Evolutionary conservation across 768 basidiomycete genomes (phyloP).

Genomic region (Psilocybe cubensis): DNA sequence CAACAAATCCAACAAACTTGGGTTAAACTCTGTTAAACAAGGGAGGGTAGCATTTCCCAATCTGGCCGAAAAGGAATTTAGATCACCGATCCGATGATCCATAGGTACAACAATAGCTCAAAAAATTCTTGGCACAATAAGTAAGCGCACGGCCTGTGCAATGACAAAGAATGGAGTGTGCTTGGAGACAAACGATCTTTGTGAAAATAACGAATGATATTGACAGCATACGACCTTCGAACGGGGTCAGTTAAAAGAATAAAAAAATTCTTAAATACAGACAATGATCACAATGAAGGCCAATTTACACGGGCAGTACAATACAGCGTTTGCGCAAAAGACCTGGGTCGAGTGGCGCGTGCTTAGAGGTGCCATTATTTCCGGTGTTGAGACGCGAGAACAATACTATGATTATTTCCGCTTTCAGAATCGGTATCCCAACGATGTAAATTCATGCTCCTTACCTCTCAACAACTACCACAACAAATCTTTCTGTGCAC

Average conservation of each 20-base stretch:
- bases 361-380: neutral
- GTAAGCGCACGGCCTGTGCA: neutral
- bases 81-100: neutral
- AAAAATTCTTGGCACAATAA: neutral
- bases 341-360: neutral
- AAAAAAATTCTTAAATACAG: no score
- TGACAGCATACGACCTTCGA: neutral
- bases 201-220: neutral
- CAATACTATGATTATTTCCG: neutral
- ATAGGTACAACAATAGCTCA: neutral
- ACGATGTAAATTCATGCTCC: neutral
- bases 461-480: neutral
- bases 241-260: neutral
- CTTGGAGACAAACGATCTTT: neutral
- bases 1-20: neutral
- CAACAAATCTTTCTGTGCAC: neutral
- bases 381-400: neutral
- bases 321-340: neutral
- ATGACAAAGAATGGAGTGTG: neutral
- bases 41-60: neutral
- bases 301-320: no score
- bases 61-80: neutral
- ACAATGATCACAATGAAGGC: no score
- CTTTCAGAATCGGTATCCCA: neutral
- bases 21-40: neutral